These are phyloP conservation scores for Myriosclerotinia duriaeana DNA, from an alignment of 2,329 filamentous ascomycete genomes.

Conservation along the genomic window DNA sequence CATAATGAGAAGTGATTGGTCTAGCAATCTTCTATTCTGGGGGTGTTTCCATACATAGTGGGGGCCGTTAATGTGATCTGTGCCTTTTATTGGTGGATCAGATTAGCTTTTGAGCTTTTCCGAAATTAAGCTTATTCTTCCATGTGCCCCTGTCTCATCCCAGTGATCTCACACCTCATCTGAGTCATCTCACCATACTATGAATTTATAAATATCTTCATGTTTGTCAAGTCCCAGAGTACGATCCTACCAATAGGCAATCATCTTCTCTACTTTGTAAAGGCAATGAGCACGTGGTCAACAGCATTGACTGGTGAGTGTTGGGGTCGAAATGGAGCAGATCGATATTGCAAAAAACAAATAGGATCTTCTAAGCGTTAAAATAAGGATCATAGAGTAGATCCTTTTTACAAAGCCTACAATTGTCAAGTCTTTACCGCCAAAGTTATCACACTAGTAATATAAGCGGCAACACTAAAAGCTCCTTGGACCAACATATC, in stretches of 20 bases:
- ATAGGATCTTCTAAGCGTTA: neutral
- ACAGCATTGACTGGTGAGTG: neutral
- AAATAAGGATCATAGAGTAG: neutral
- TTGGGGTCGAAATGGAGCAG: neutral
- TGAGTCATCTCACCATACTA: too few relatives aligned
- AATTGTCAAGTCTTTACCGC: constrained; percentile 26
- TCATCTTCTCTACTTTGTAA: neutral
- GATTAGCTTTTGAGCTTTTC: neutral
- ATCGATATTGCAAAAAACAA: neutral
- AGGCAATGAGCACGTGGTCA: neutral
- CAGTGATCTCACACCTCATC: too few relatives aligned
- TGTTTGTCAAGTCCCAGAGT: neutral
- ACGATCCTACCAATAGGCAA: neutral
- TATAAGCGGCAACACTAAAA: constrained; percentile 26
- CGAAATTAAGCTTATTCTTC: constrained; percentile 16
- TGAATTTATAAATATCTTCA: neutral
- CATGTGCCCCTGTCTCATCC: constrained; percentile 3
- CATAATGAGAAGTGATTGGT: neutral
- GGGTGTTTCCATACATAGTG: neutral
- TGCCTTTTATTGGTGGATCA: constrained; percentile 4
- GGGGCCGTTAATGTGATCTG: neutral
- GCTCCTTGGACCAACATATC: constrained; percentile 24
- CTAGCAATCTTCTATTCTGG: neutral
- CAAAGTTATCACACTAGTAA: constrained; percentile 27
- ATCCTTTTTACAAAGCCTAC: constrained; percentile 18